Base-by-base conservation (phyloP, 2,329 filamentous ascomycete species). In the Fusarium irregulare region DNA sequence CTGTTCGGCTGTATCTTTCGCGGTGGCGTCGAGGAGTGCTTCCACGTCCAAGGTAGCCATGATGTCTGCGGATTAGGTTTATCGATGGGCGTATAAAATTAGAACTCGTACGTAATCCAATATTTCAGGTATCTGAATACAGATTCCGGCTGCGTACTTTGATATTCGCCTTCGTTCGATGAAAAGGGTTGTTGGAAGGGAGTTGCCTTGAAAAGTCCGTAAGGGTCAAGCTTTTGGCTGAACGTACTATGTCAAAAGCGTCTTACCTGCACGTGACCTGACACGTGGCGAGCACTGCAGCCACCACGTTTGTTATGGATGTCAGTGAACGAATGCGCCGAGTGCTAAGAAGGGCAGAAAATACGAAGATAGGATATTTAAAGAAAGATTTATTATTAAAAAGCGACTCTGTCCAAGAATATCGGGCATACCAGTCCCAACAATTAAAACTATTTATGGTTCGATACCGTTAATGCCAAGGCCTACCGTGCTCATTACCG, bases 21-120 rank as follows among this genome's bases (percentile, higher is more conserved):
- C 93, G 68, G 92, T 93, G 54, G 92, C 93, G 81, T 97, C 94
- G 74, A 98, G 89, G 71, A 98, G 88, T 72, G 93, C 93, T 85
- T 98, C 94, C 75, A 98, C 93, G 78, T 97, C 93, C 74, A 86
- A 78, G 60, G 80, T 83, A 55, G 83, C 80, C 84, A 87, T 86
- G 68, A 71, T 81, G 72, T 64, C 71, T 74, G 62, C 60, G 56
- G 53, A 60, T 70, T 49, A 60, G 50, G 51, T 72, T 40, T 62
- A 46, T 66, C 58, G 60, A 25, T 21, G 41, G 45, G 55, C 54
- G 45, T 57, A 55, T 30, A 45, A 47, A 25, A 42, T 48, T 40
- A 12, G 23, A 46, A 44, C 44, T 66, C 50, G 65, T 60, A 59
- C 49, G 41, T 66, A 27, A 50, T 53, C 41, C 18, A 34, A 37